Base-by-base conservation (phyloP, 805 yeast species). In the Debaryomyces maramus region DNA sequence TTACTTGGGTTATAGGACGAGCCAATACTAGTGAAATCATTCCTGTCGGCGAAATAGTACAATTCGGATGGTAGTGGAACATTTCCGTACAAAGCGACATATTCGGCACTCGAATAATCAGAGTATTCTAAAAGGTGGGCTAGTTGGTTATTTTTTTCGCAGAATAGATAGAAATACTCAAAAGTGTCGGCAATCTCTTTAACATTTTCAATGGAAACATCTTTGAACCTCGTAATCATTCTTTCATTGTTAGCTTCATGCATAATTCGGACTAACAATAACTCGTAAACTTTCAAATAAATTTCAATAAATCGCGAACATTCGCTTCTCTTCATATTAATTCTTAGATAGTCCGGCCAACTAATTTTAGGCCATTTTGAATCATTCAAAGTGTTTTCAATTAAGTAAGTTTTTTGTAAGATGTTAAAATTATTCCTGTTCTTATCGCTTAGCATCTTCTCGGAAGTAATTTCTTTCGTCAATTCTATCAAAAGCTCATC, bases 21-120 rank as follows among this genome's bases (percentile, higher is more conserved):
- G n/a, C 11, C 3, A 17, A 11, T 20, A 6, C 11, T 18, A 6
- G 24, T 18, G 9, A 28, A 13, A 2, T 33, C 22, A 6, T 14
- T 34, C 9, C n/a, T 17, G 7, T 23, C 6, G 32, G 16, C 11
- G n/a, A 43, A 40, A 40, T 56, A 61, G 23, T 46, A 52, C 5
- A 45, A 38, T 2, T 29, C 37, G 5, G 48, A 32, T 3, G 66
- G 59, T 3, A 45, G 39, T 1, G 66, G 64, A 5, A 60, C 43
- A 7, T 39, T 38, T 3, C 48, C 52, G 30, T 49, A 34, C 1
- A 61, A 22, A 0, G 63, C 65, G 31, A 50, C 46, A 36, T 50
- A 52, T 34, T 70, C 75, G 3, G 73, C 72, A 4, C 59, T 43
- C 5, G 63, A 55, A 42, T 43, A 66, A 41, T 70, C 75, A 6